These are phyloP conservation scores for Fragilaria radians DNA, from an alignment of 108 stramenopile species.

Conservation along the genomic window DNA sequence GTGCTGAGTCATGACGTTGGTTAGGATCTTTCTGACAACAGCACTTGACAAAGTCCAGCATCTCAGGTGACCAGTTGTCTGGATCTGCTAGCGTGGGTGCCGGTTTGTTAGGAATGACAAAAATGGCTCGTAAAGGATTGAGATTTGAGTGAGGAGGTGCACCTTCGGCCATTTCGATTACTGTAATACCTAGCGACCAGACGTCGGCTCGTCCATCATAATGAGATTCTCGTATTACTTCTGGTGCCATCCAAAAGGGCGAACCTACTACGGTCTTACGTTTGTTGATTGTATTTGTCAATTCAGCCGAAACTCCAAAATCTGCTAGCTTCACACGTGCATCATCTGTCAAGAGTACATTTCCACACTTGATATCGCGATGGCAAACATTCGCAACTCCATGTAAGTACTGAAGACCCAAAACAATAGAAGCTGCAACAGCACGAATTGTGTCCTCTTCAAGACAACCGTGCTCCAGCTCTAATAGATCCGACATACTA, in stretches of 20 bases:
- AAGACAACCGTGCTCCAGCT: slow-evolving; percentile 52
- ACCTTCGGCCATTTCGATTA: slow-evolving; percentile 97
- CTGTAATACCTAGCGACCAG: slow-evolving; percentile 96
- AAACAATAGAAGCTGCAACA: slow-evolving; percentile 75
- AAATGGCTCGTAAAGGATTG: slow-evolving; percentile 85
- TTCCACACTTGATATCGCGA: slow-evolving; percentile 94
- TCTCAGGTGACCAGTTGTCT: slow-evolving; percentile 85
- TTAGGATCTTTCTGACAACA: slow-evolving; percentile 85
- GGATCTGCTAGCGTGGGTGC: slow-evolving; percentile 85
- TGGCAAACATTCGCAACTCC: slow-evolving; percentile 85
- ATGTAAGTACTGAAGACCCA: slow-evolving; percentile 90
- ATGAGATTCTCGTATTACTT: slow-evolving; percentile 89
- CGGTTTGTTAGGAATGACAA: slow-evolving; percentile 84
- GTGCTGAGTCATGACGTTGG: slow-evolving; percentile 77
- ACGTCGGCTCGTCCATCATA: slow-evolving; percentile 98
- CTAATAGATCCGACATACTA: slow-evolving; percentile 78
- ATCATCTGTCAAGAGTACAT: slow-evolving; percentile 82
- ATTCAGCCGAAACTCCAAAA: slow-evolving; percentile 89
- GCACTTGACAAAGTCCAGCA: slow-evolving; percentile 84
- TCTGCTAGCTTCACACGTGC: slow-evolving; percentile 91
- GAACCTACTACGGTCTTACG: slow-evolving; percentile 96
- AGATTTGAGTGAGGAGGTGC: slow-evolving; percentile 96
- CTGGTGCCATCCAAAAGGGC: slow-evolving; percentile 99
- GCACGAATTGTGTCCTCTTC: slow-evolving; percentile 80
- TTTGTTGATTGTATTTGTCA: slow-evolving; percentile 92